Base-by-base conservation (phyloP, 495 filamentous ascomycete species). In the Aspergillus indologenus region DNA sequence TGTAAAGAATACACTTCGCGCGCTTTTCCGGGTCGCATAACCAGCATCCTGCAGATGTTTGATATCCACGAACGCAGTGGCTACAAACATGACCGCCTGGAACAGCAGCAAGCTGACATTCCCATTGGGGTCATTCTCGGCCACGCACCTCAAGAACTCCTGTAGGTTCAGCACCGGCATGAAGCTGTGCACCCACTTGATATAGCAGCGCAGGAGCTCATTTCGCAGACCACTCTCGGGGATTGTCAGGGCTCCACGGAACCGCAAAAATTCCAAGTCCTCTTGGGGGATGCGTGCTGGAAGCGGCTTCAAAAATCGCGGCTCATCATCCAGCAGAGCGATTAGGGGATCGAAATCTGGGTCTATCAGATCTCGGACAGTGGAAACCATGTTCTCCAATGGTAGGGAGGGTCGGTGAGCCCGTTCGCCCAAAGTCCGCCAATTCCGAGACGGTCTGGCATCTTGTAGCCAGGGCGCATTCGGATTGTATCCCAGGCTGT, bases 131-230 rank as follows among this genome's bases (percentile, higher is more conserved):
- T 81, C 75, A 61, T 87, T 85, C 50, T 75, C 62, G 0, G 74
- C 76, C 55, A 91, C 79, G 55, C 81, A 81, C 53, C 74, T 65
- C 22, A 94, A 67, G 66, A 92, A 89, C 29, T 88, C 81, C 58
- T 87, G 82, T 54, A 90, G 71, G 57, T 95, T 89, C 56, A 95
- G 60, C 24, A 93, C 78, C 3, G 90, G 90, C 87, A 93, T 89
- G 68, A 87, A 92, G 52, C 89, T 90, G 67, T 95, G 86, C 17
- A 94, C 90, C 77, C 84, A 93, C 72, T 92, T 85, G 61, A 91
- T 78, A 72, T 91, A 93, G 11, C 83, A 83, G 50, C 82, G 79
- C 0, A 95, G 71, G 23, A 93, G 71, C 57, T 88, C 90, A 72
- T 84, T 88, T 63, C 90, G 85, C 53, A 92, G 67, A 0, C 75